A percentile compares a stretch with the other conserved stretches of the same genome.
Conservation (phyloP, 192 early-diverging fungal genomes). For the Coemansia sp. region DNA sequence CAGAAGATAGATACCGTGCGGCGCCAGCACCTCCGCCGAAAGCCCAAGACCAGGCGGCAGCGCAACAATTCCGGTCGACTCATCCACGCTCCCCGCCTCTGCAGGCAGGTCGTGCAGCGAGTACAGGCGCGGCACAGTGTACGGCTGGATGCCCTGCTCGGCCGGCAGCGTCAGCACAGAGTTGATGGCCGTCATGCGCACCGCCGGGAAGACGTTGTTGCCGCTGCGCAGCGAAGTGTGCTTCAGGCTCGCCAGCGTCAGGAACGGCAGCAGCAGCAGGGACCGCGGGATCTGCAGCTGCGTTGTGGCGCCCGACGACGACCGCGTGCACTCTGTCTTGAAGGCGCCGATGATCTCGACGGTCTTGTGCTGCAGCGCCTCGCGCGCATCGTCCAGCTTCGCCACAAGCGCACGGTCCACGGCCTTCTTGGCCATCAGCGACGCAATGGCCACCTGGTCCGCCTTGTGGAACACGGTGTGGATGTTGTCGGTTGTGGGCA, state of each 20-base stretch:
- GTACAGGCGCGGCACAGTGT: slow-evolving; percentile 78
- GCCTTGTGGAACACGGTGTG: slow-evolving; percentile 79
- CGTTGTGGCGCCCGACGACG: slow-evolving; percentile 68
- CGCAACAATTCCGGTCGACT: slow-evolving; percentile 58
- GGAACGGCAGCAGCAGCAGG: slow-evolving; percentile 80
- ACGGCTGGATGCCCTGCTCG: slow-evolving; percentile 68
- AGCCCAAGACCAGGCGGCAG: slow-evolving; percentile 80
- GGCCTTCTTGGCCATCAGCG: slow-evolving; percentile 85
- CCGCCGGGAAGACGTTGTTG: slow-evolving; percentile 71
- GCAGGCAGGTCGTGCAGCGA: slow-evolving; percentile 78
- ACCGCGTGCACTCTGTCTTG: slow-evolving; percentile 74
- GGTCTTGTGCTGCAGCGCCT: slow-evolving; percentile 83
- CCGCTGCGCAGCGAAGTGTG: slow-evolving; percentile 66
- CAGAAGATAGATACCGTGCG: slow-evolving; percentile 84
- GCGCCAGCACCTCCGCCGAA: slow-evolving; percentile 81
- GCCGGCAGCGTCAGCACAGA: slow-evolving; percentile 78
- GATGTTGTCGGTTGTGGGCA: slow-evolving; percentile 83
- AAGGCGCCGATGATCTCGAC: slow-evolving; percentile 89
- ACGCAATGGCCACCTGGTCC: slow-evolving; percentile 81
- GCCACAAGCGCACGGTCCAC: slow-evolving; percentile 83
- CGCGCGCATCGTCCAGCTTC: slow-evolving; percentile 91
- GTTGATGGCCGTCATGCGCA: slow-evolving; percentile 80
- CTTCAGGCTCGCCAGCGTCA: slow-evolving; percentile 81
- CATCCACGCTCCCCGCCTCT: slow-evolving; percentile 52
- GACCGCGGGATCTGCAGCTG: slow-evolving; percentile 84